phyloP scores from a whole-genome alignment of 75 land plant species.

The Cupressus sempervirens region DNA sequence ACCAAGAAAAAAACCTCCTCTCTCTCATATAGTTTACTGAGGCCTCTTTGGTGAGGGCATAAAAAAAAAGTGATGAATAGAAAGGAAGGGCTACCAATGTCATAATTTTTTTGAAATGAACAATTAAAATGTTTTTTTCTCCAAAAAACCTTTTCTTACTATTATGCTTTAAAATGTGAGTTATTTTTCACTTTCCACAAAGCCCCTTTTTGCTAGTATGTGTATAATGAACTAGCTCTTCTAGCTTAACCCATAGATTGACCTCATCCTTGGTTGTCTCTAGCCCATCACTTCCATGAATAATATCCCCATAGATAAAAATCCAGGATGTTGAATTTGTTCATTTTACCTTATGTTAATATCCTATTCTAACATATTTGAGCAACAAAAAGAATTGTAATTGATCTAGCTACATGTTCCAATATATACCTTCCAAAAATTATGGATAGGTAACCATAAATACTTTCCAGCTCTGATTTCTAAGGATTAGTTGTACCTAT shows the following conservation, averaged over 20 bases:
- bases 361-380: not conserved
- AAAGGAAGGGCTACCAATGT: not conserved
- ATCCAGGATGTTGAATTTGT: not conserved
- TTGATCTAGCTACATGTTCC: not conserved
- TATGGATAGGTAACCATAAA: constrained; percentile 87
- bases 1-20: not conserved
- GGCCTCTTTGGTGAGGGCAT: not conserved
- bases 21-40: constrained; percentile 2
- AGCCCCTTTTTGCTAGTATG: constrained; percentile 83
- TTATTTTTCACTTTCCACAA: constrained; percentile 37
- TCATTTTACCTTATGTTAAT: not conserved
- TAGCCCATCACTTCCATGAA: constrained; percentile 87
- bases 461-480: constrained; percentile 89
- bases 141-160: constrained; percentile 77
- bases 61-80: not conserved
- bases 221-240: constrained; percentile 68
- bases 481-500: constrained; percentile 97
- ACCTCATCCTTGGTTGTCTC: constrained; percentile 84
- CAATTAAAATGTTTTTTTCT: not conserved
- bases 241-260: constrained; percentile 81
- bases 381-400: not conserved
- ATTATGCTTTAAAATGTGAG: constrained; percentile 39
- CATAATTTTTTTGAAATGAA: not conserved
- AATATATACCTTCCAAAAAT: constrained; percentile 74
- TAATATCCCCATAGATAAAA: constrained; percentile 53